phyloP scores from a whole-genome alignment of 768 basidiomycete genomes.

The Rhizopogon sp. region DNA sequence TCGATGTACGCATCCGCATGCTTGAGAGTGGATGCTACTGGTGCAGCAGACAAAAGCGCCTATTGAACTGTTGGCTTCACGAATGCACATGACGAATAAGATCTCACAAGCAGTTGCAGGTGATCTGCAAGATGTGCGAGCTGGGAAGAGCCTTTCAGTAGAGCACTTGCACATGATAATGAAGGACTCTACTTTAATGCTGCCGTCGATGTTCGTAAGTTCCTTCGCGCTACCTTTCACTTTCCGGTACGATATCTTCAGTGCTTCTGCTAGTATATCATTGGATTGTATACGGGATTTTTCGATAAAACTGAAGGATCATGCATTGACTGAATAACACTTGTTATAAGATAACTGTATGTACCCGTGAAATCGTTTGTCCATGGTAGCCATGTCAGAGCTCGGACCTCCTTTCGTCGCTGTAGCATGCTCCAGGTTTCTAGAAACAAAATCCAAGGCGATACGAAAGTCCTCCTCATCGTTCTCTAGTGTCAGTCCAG shows the following conservation, averaged over 20 bases:
- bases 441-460: conserved; percentile 53
- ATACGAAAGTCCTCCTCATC: conserved; percentile 42
- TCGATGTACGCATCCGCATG: conserved; percentile 54
- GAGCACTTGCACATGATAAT: neutral
- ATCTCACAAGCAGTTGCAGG: conserved; percentile 63
- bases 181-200: conserved; percentile 45
- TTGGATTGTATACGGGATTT: conserved; percentile 69
- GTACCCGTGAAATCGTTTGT: conserved; percentile 53
- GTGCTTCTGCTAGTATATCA: conserved; percentile 55
- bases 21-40: conserved; percentile 41
- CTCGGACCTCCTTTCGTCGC: conserved; percentile 49
- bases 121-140: conserved; percentile 62
- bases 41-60: conserved; percentile 54
- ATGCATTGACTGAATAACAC: conserved; percentile 1
- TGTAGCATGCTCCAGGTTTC: conserved; percentile 51
- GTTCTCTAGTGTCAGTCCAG: conserved; percentile 40
- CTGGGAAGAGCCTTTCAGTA: conserved; percentile 27
- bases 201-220: conserved; percentile 58
- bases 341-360: neutral
- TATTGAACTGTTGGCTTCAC: conserved; percentile 21
- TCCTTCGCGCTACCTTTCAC: conserved; percentile 47
- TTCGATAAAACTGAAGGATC: conserved; percentile 43
- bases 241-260: conserved; percentile 46
- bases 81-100: no score
- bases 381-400: conserved; percentile 49